Base-by-base conservation (phyloP, 2,329 filamentous ascomycete genomes). In the Aureobasidium mangrovei region DNA sequence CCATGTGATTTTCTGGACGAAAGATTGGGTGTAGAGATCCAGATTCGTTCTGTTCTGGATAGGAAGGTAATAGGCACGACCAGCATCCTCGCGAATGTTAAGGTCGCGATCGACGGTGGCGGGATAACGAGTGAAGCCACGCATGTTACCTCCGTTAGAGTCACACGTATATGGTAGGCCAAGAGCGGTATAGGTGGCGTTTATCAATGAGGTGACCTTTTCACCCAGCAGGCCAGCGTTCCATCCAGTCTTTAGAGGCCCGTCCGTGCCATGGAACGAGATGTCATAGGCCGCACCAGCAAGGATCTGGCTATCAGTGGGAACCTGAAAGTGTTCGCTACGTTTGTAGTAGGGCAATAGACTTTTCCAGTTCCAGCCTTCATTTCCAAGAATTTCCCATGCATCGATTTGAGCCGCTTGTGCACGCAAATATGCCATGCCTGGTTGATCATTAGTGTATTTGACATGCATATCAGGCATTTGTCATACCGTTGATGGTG, bases 51-150 rank as follows among this genome's bases (percentile, higher is more conserved):
- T 64, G 18, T 64, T 56, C 46, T 61, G 63, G 54, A 72, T 61
- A 1, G 74, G 73, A 52, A 66, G 74, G 59, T 75, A 77, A 58
- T 74, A 77, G 4, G 74, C 72, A 12, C 73, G 64, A 3, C 72
- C 74, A 35, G 75, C 72, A 62, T 77, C 74, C 54, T 72, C 68
- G 8, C 74, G 69, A 8, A 72, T 63, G 57, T 70, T 64, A 12
- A 63, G 62, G 2, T 63, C 61, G 1, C 62, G 56, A 55, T 77
- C 65, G 12, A 75, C 53, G 1, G 72, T 77, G 59, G 65, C 67
- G 2, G 74, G 71, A 62, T 67, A 74, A 2, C 70, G 56, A 12
- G 64, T 63, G 56, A 72, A 75, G 7, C 75, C 75, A n/a, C 67
- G 59, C 70, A 76, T 70, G 9, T 60, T 54, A 4, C 75, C 74